Conservation (phyloP, 441 rosid species). For the Omphalea diandra region DNA sequence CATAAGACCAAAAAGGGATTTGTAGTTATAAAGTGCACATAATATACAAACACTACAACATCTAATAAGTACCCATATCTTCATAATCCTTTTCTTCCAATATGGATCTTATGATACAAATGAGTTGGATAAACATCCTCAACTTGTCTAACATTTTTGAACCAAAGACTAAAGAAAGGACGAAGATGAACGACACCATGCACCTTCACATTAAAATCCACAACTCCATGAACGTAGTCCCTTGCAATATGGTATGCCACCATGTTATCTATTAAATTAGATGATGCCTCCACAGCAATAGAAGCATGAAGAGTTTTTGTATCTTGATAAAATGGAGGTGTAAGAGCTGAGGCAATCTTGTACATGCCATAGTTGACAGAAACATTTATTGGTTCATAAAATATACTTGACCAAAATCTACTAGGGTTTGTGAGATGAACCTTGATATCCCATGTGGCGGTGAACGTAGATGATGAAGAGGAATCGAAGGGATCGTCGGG, state of each 20-base stretch:
- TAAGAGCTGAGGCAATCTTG: background rate
- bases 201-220: background rate
- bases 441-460: background rate
- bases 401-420: background rate
- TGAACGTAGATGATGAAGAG: background rate
- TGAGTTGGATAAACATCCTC: background rate
- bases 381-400: background rate
- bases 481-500: background rate
- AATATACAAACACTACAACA: too few species aligned
- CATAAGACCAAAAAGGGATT: too few species aligned
- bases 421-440: background rate
- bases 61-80: too few species aligned
- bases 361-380: background rate
- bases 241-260: background rate
- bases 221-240: background rate
- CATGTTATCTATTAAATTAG: background rate
- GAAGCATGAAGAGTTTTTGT: background rate
- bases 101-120: background rate
- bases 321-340: background rate
- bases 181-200: background rate
- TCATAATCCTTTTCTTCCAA: background rate
- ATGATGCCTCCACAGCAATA: background rate
- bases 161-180: background rate
- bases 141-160: background rate
- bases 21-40: too few species aligned